A percentile compares a stretch with the other conserved stretches of the same genome.
Evolutionary conservation across 345 rosid genomes (phyloP).

Genomic region (Aquilaria sinensis): DNA sequence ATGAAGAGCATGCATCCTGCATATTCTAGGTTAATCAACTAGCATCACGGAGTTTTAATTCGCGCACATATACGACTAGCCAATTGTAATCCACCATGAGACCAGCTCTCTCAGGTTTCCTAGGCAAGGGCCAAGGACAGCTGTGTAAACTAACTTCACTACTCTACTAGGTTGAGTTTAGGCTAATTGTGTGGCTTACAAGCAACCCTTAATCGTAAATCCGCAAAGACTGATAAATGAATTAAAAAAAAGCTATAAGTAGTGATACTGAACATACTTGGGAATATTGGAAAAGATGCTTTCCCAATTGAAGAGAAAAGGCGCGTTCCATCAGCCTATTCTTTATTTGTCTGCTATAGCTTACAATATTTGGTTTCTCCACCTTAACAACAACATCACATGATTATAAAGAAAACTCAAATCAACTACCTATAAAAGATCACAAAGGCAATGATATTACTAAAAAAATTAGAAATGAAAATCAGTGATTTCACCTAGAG

Average conservation of each 20-base stretch:
- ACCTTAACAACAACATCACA: conserved; percentile 35
- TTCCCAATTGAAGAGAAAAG: conserved; percentile 70
- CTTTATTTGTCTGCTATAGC: conserved; percentile 27
- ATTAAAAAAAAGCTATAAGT: neutral
- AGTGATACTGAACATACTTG: conserved; percentile 35
- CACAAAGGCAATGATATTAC: neutral
- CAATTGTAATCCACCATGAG: too few relatives aligned
- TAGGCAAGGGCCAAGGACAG: too few relatives aligned
- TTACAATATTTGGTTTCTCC: conserved; percentile 33
- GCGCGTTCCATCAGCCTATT: conserved; percentile 27
- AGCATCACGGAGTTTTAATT: too few relatives aligned
- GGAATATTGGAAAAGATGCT: conserved; percentile 77
- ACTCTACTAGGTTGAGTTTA: too few relatives aligned
- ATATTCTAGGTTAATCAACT: too few relatives aligned
- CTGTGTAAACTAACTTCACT: too few relatives aligned
- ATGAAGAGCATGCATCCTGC: too few relatives aligned
- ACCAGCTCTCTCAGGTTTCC: too few relatives aligned
- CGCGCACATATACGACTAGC: too few relatives aligned
- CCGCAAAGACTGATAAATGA: too few relatives aligned
- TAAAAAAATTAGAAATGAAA: conserved; percentile 27
- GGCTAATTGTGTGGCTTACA: too few relatives aligned
- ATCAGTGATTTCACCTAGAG: conserved; percentile 38
- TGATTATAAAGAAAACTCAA: conserved; percentile 20
- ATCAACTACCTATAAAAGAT: neutral
- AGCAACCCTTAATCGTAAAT: too few relatives aligned